phyloP scores from a whole-genome alignment of 1,139 yeast species.

The Lodderomyces elongisporus region DNA sequence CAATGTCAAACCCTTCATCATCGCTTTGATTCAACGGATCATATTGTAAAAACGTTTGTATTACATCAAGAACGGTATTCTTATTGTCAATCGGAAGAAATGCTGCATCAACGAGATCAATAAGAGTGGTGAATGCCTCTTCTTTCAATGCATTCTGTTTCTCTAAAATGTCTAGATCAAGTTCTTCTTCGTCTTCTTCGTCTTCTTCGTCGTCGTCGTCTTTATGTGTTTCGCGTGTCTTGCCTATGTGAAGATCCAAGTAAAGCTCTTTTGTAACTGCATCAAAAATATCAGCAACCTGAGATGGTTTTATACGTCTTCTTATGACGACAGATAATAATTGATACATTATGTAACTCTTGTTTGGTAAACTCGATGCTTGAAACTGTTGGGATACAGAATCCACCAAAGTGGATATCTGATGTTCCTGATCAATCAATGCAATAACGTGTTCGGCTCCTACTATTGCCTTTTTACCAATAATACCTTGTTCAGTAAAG shows the following conservation, averaged over 20 bases:
- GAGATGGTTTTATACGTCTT: conserved; percentile 10
- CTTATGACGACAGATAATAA: conserved; percentile 12
- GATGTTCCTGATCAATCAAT: conserved; percentile 18
- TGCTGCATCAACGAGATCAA: conserved; percentile 17
- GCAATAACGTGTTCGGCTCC: conserved; percentile 48
- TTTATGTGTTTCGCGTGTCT: too few species aligned
- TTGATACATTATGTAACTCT: conserved; percentile 10
- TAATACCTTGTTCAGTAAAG: conserved; percentile 41
- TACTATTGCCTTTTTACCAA: conserved; percentile 51
- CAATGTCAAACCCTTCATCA: conserved; percentile 33
- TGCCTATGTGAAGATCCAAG: too few species aligned
- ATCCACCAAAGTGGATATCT: conserved; percentile 13
- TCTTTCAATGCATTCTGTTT: conserved; percentile 39
- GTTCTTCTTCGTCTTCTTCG: conserved; percentile 24
- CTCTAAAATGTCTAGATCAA: conserved; percentile 35
- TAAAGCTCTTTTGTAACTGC: conserved; percentile 6
- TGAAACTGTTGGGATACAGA: conserved; percentile 2
- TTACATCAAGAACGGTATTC: conserved; percentile 9
- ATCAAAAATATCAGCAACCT: conserved; percentile 6
- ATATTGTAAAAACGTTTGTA: conserved; percentile 44
- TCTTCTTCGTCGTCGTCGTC: conserved; percentile 1
- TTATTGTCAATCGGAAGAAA: conserved; percentile 12
- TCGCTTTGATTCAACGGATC: conserved; percentile 49
- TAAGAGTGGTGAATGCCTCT: conserved; percentile 42
- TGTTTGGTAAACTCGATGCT: conserved; percentile 7